Evolutionary conservation across 306 rosid species (phyloP).

Genomic region (Castanospermum australe): DNA sequence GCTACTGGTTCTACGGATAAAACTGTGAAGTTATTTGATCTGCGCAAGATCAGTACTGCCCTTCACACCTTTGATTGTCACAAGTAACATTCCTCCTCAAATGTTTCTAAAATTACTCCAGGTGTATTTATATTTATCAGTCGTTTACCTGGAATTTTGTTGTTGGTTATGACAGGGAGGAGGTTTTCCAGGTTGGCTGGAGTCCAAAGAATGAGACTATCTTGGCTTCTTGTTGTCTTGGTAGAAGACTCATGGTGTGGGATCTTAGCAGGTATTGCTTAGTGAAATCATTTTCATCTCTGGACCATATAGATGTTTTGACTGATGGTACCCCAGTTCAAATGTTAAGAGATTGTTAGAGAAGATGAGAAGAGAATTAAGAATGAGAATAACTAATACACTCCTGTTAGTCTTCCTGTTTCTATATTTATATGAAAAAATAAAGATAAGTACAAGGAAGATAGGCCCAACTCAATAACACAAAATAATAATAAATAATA

Average conservation of each 20-base stretch:
- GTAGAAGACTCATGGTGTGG: constrained; percentile 99
- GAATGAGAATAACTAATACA: too few species aligned
- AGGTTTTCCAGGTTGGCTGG: constrained; percentile 99
- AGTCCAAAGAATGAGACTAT: constrained; percentile 95
- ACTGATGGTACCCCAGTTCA: too few species aligned
- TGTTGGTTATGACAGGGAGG: constrained; percentile 63
- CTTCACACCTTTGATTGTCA: constrained; percentile 94
- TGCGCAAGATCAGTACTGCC: constrained; percentile 72
- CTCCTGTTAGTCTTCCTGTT: too few species aligned
- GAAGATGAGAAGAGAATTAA: too few species aligned
- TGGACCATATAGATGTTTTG: too few species aligned
- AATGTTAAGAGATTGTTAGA: too few species aligned
- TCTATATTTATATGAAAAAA: too few species aligned
- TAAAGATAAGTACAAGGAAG: too few species aligned
- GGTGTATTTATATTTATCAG: not conserved
- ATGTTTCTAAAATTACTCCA: constrained; percentile 8
- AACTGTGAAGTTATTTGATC: constrained; percentile 93
- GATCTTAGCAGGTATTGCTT: constrained; percentile 93
- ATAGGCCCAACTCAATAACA: too few species aligned
- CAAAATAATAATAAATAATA: too few species aligned
- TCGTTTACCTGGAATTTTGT: constrained; percentile 26
- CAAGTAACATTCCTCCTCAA: constrained; percentile 58
- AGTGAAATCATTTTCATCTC: constrained; percentile 3
- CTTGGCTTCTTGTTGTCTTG: constrained; percentile 96
- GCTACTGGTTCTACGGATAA: constrained; percentile 99